These are phyloP conservation scores for Coleophoma crateriformis DNA, from an alignment of 2,329 filamentous ascomycete species.

Conservation along the genomic window DNA sequence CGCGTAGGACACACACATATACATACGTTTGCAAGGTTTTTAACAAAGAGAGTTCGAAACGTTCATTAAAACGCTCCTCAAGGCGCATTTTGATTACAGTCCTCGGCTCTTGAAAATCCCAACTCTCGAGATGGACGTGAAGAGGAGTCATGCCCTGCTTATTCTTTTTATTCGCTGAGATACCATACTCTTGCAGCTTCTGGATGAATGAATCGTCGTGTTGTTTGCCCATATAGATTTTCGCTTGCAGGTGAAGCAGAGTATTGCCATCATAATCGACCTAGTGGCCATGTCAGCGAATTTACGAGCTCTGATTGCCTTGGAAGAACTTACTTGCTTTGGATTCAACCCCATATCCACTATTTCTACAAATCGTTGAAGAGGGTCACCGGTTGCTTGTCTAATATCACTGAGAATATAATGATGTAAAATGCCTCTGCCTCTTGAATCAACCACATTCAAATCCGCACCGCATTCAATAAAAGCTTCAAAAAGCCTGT, in stretches of 20 bases:
- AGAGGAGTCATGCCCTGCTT: conserved; percentile 4
- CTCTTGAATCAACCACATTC: conserved; percentile 1
- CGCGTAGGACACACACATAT: not conserved
- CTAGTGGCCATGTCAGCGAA: not conserved
- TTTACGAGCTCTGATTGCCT: too few relatives aligned
- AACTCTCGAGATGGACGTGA: conserved; percentile 2
- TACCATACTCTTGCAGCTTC: conserved; percentile 1
- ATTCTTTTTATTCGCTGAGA: conserved; percentile 1
- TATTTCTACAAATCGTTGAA: not conserved
- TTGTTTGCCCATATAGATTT: not conserved
- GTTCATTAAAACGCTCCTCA: conserved; percentile 2
- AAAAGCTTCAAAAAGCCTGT: not conserved
- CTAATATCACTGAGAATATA: not conserved
- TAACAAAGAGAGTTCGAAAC: not conserved
- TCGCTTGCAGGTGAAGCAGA: conserved; percentile 1
- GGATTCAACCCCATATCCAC: conserved; percentile 4
- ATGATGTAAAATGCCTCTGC: conserved; percentile 1
- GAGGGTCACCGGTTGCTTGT: not conserved
- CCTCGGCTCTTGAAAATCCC: conserved; percentile 1
- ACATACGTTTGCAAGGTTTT: conserved; percentile 1
- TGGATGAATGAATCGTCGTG: not conserved
- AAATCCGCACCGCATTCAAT: conserved; percentile 1
- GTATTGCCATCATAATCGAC: not conserved
- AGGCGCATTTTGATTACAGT: not conserved
- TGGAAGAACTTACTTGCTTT: not conserved